phyloP scores from a whole-genome alignment of 78 protist genomes.

The Corallochytrium limacisporum region DNA sequence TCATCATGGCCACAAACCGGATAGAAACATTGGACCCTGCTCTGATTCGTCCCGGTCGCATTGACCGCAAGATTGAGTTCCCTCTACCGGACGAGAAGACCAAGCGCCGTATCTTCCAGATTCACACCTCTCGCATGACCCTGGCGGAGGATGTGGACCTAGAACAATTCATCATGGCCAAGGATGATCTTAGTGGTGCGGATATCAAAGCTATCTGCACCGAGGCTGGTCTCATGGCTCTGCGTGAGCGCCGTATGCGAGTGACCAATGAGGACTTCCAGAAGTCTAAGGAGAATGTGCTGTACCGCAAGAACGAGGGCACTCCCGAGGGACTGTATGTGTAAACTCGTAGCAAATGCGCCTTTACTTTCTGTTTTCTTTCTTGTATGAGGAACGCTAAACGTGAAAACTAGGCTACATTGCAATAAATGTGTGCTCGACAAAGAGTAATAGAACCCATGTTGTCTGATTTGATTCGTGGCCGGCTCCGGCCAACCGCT shows the following conservation, averaged over 20 bases:
- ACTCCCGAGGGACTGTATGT: constrained; percentile 86
- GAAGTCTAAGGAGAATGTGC: constrained; percentile 92
- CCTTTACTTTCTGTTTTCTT: no score
- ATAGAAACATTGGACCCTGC: constrained; percentile 97
- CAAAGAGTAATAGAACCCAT: no score
- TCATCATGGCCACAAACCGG: constrained; percentile 97
- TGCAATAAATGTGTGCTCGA: no score
- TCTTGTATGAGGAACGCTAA: no score
- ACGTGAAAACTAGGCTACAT: no score
- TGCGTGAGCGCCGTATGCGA: constrained; percentile 95
- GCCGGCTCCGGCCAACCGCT: no score
- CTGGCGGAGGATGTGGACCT: constrained; percentile 90
- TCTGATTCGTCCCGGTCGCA: constrained; percentile 98
- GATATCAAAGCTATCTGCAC: constrained; percentile 99
- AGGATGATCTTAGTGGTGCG: constrained; percentile 97
- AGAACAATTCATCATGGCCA: constrained; percentile 90
- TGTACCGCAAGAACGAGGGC: constrained; percentile 84
- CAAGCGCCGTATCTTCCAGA: constrained; percentile 69
- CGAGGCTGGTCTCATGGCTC: constrained; percentile 98
- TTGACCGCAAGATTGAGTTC: constrained; percentile 99
- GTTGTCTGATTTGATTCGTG: no score
- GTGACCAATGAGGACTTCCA: constrained; percentile 88
- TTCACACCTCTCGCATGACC: constrained; percentile 88
- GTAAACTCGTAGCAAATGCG: no score
- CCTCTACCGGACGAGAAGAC: constrained; percentile 95